Evolutionary conservation across 495 filamentous ascomycete genomes (phyloP), one percentile per base, ranked within the genome.

Genomic region (Baudoinia panamericana): DNA sequence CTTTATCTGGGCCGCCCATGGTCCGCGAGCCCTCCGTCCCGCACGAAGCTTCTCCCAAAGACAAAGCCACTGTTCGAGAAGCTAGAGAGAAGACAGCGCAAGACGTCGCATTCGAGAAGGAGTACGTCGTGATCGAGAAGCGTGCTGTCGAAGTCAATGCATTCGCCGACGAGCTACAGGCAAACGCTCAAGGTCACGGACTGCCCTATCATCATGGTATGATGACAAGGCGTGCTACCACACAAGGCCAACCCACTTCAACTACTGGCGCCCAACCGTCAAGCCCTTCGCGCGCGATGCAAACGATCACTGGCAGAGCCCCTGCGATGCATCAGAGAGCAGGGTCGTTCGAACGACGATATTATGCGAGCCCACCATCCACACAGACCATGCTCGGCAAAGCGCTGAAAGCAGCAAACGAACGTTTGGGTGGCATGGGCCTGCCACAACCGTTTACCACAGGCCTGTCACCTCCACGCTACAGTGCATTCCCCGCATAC

Each of bases 41-140:
- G 18, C 33, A 36, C 29, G 11, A 7, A 26, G 44, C 57, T 42
- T 41, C 31, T 22, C 36, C n/a, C 12, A 34, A n/a, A 19, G 45
- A 59, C 23, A 56, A 62, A 11, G 58, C 56, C 35, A 59, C 59
- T 15, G 31, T 62, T 3, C 64, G 63, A 28, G 75, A 84, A 32
- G 80, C 77, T 25, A 68, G 71, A 22, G 84, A 88, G 48, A 72
- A 70, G 42, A 82, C 82, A 16, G 85, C 80, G 9, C 84, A 93
- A 50, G 87, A 92, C 40, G 74, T 90, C 4, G 83, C 82, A 1
- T 82, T 92, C 55, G 85, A 92, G 54, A 69, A 86, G 48, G 90
- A 95, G 50, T 97, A 95, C 49, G 88, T 97, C 24, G 62, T 97
- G 13, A 83, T 97, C 15, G 92, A 97, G 60, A 96, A 95, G 64